Percentiles rank a stretch among this genome's conserved stretches.
These are phyloP conservation scores for Quercus parvula DNA, from an alignment of 306 rosid genomes.

Conservation along the genomic window DNA sequence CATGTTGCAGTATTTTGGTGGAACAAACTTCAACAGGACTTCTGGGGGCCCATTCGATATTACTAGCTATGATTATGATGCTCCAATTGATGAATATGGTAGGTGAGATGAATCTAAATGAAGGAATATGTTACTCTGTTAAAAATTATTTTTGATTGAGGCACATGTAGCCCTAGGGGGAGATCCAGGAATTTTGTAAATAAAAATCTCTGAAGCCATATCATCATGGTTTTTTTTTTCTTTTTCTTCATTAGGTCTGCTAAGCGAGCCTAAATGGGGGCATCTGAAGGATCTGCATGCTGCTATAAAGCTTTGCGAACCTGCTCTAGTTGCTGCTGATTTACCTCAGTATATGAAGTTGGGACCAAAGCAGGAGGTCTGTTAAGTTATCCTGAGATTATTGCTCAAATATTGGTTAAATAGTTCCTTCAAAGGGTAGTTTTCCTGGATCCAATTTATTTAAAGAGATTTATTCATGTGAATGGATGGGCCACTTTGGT, in stretches of 20 bases:
- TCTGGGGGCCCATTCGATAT: constrained; percentile 93
- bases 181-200: background rate
- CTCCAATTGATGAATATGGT: constrained; percentile 97
- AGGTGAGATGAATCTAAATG: constrained; percentile 26
- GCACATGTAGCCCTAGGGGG: background rate
- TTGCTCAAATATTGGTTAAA: background rate
- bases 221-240: background rate
- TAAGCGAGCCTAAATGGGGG: constrained; percentile 95
- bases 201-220: background rate
- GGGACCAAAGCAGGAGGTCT: constrained; percentile 96
- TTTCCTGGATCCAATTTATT: background rate
- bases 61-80: constrained; percentile 98
- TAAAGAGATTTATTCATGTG: background rate
- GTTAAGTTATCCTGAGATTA: constrained; percentile 9
- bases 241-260: constrained; percentile 56
- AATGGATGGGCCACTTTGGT: background rate
- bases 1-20: constrained; percentile 83
- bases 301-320: constrained; percentile 90
- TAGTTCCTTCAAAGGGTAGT: constrained; percentile 7
- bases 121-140: constrained; percentile 7
- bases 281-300: constrained; percentile 93
- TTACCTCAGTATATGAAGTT: constrained; percentile 69
- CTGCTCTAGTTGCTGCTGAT: constrained; percentile 80
- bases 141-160: constrained; percentile 3
- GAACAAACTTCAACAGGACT: constrained; percentile 96